Conservation (phyloP, 805 yeast species). For the Saccharomycopsis sp. region DNA sequence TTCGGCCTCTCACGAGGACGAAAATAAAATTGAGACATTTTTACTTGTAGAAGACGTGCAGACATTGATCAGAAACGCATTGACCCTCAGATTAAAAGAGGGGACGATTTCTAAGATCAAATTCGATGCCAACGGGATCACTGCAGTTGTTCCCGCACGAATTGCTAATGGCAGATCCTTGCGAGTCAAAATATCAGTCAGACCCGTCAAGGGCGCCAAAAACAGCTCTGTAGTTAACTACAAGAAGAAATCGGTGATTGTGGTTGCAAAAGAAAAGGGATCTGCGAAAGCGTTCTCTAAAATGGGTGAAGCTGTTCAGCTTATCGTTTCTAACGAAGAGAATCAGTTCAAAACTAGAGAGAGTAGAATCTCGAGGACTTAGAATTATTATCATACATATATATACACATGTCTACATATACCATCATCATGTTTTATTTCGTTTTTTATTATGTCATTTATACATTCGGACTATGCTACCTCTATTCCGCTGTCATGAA, state of each 20-base stretch:
- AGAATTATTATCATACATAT: background rate
- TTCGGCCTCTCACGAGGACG: conserved; percentile 20
- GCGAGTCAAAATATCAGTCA: conserved; percentile 39
- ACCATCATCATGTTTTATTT: background rate
- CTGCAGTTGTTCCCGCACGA: conserved; percentile 42
- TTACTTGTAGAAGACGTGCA: conserved; percentile 21
- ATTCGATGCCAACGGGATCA: conserved; percentile 38
- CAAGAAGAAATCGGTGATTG: conserved; percentile 34
- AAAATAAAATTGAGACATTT: conserved; percentile 20
- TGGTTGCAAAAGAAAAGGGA: conserved; percentile 39
- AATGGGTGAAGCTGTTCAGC: conserved; percentile 37
- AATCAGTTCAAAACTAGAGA: conserved; percentile 19
- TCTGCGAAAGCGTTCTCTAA: conserved; percentile 39
- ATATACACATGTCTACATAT: background rate
- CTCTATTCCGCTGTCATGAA: background rate
- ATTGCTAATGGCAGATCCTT: conserved; percentile 41
- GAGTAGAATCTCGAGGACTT: background rate
- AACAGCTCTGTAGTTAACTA: conserved; percentile 25
- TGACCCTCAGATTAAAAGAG: conserved; percentile 42
- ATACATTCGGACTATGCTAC: background rate
- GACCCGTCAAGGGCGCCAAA: conserved; percentile 17
- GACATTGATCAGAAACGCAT: conserved; percentile 31
- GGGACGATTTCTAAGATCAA: conserved; percentile 40
- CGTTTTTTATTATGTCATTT: background rate
- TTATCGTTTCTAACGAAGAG: conserved; percentile 41